Base-by-base conservation (phyloP, 805 yeast genomes). In the Cyberlindnera xishuangbannaensis region DNA sequence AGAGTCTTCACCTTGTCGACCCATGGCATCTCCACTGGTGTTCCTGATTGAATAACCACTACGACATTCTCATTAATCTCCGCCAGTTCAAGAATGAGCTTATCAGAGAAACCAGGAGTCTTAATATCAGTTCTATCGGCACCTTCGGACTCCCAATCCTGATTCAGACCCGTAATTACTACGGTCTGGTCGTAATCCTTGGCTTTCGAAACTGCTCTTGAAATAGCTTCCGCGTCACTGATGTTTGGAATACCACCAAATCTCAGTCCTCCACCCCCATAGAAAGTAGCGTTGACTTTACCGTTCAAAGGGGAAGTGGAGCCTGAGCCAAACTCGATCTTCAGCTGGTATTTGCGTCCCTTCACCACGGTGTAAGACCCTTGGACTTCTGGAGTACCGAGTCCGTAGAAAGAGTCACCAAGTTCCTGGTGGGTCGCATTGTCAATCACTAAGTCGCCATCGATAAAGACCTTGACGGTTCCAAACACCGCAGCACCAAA, bases 11-110 rank as follows among this genome's bases (percentile, higher is more conserved):
- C 71, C 23, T 63, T 48, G 8, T 44, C 40, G 8, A 56, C 38
- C 77, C 78, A 74, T 18, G 79, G 79, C 60, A 76, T 53, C 24
- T 71, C 65, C 8, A 76, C 78, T 0, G 83, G 82, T 14, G 79
- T 68, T 30, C 83, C 83, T 4, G 76, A 64, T 48, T 76, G 79
- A 44, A 69, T 64, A 17, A 77, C 77, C 19, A 76, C 62, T 10
- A 71, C 66, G 3, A 70, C 62, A 43, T 74, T 69, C 18, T 67
- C 62, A 43, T 75, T 73, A 15, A 61, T 78, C 20, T 55, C 56
- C 23, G 60, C 37, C 9, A 76, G 64, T 9, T 62, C 70, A 17
- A 46, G 53, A 19, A 75, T 61, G 37, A 76, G 60, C 28, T 64
- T 60, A 33, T 69, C 63, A 18, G 69, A 66, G 28, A 49, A 43